These are phyloP conservation scores for Geosmithia putterillii DNA, from an alignment of 2,329 filamentous ascomycete genomes.

Conservation along the genomic window DNA sequence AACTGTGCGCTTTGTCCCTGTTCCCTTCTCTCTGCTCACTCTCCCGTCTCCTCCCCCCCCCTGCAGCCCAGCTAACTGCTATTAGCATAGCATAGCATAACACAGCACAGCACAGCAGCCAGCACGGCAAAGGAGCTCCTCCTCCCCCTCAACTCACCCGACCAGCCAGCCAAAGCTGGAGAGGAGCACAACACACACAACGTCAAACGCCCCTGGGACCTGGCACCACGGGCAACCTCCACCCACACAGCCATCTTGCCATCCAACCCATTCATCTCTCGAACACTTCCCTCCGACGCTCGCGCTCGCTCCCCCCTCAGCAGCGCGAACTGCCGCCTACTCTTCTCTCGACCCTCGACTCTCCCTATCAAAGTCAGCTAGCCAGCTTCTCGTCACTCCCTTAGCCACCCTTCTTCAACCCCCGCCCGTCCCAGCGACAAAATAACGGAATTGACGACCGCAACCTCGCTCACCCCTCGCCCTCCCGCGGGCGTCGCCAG, in stretches of 20 bases:
- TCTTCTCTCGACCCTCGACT: too few relatives aligned
- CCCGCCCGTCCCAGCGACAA: too few relatives aligned
- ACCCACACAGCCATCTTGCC: too few relatives aligned
- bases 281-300: not conserved
- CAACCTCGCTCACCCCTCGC: not conserved
- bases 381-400: not conserved
- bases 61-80: not conserved
- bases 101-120: not conserved
- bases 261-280: not conserved
- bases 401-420: not conserved
- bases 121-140: not conserved
- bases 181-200: not conserved
- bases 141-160: not conserved
- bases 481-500: constrained; percentile 1
- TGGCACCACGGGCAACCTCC: not conserved
- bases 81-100: not conserved
- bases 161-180: too few relatives aligned
- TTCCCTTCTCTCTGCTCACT: not conserved
- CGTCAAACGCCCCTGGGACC: not conserved
- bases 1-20: not conserved
- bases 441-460: not conserved
- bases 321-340: not conserved
- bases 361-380: too few relatives aligned
- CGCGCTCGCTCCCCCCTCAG: not conserved
- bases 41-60: not conserved